Conservation (phyloP, 495 filamentous ascomycete species). For the Aspergillus nidulans region DNA sequence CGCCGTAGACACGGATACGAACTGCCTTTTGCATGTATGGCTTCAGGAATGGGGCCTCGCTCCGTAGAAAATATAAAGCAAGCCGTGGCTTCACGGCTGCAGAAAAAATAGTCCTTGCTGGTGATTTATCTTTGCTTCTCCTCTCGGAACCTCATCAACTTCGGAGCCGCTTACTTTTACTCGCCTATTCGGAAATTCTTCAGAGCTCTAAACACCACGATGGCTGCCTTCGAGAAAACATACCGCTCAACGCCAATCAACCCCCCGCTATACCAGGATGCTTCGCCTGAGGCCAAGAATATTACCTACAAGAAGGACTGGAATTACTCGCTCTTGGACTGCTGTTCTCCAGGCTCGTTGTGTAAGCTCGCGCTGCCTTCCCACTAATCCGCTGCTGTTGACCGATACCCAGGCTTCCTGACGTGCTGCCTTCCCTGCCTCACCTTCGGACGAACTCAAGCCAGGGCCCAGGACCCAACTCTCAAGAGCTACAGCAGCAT, state of each 20-base stretch:
- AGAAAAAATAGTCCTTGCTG: background rate
- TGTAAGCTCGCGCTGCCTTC: slow-evolving; percentile 19
- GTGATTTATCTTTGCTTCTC: background rate
- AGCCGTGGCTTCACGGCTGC: background rate
- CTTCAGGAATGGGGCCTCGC: background rate
- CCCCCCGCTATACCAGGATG: slow-evolving; percentile 1
- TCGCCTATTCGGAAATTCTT: background rate
- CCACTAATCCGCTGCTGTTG: slow-evolving; percentile 18
- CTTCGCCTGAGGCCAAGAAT: background rate
- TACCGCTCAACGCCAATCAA: slow-evolving; percentile 10
- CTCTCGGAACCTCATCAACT: background rate
- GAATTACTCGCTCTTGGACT: slow-evolving; percentile 16
- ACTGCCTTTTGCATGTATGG: background rate
- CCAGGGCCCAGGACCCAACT: slow-evolving; percentile 38
- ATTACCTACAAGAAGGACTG: slow-evolving; percentile 10
- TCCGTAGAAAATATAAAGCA: background rate
- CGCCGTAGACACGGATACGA: background rate
- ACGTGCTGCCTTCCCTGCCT: slow-evolving; percentile 49
- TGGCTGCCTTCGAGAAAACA: slow-evolving; percentile 4
- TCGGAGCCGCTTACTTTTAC: background rate
- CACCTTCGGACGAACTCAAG: slow-evolving; percentile 45
- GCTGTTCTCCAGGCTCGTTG: slow-evolving; percentile 9
- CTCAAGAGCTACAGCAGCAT: slow-evolving; percentile 38
- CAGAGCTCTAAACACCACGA: background rate
- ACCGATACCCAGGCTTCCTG: background rate